These are phyloP conservation scores for Podospora bellae-mahoneyi DNA, from an alignment of 495 filamentous ascomycete species.

Conservation along the genomic window DNA sequence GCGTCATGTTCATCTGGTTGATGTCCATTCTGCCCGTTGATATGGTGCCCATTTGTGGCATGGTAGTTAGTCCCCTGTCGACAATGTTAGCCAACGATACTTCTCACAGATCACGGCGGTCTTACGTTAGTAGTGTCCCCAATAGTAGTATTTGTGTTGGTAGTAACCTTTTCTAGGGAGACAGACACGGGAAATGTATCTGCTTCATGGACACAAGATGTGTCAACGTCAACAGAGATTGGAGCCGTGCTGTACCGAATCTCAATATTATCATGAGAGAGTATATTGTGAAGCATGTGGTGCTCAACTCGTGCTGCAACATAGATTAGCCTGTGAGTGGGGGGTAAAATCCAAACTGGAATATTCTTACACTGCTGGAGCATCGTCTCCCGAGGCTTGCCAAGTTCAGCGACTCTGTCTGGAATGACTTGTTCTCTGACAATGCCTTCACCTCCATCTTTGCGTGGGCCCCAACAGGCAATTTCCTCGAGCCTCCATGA, in stretches of 20 bases:
- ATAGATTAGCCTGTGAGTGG: conserved; percentile 37
- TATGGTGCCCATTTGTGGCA: not conserved
- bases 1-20: not conserved
- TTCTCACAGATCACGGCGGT: conserved; percentile 34
- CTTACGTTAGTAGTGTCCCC: conserved; percentile 41
- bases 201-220: conserved; percentile 38
- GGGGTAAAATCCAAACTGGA: not conserved
- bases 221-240: conserved; percentile 44
- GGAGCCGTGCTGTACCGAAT: conserved; percentile 52
- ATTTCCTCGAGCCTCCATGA: conserved; percentile 27
- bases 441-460: conserved; percentile 18
- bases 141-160: conserved; percentile 35
- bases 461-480: conserved; percentile 15
- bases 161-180: not conserved
- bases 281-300: conserved; percentile 39
- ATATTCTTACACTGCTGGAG: conserved; percentile 19
- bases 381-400: conserved; percentile 17
- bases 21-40: not conserved
- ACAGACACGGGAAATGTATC: conserved; percentile 52
- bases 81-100: not conserved
- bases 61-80: not conserved
- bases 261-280: conserved; percentile 30
- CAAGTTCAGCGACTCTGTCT: conserved; percentile 22
- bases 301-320: conserved; percentile 39
- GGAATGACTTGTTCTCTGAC: conserved; percentile 21